These are phyloP conservation scores for Rutidosis leptorrhynchoides DNA, from an alignment of 129 eudicot species.

Conservation along the genomic window DNA sequence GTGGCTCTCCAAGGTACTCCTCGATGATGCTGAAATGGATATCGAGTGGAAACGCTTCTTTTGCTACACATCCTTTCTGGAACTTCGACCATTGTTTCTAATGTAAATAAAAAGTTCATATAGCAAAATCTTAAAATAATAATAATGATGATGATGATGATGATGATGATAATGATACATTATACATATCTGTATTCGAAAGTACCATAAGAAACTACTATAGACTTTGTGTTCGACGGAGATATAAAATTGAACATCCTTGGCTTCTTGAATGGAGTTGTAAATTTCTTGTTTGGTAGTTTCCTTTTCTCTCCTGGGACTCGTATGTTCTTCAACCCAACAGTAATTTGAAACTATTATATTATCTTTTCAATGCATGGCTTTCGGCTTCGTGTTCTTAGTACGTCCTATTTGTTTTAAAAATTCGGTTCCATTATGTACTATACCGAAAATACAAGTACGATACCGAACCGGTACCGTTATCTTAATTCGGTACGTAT, in stretches of 20 bases:
- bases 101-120: constrained; percentile 25
- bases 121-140: not conserved
- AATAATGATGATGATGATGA: not conserved
- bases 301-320: constrained; percentile 48
- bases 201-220: constrained; percentile 48
- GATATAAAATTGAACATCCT: constrained; percentile 60
- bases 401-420: no score
- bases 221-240: constrained; percentile 45
- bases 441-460: no score
- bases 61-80: constrained; percentile 43
- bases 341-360: constrained; percentile 59
- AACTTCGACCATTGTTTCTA: constrained; percentile 42
- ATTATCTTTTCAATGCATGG: no score
- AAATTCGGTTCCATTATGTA: no score
- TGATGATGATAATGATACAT: no score
- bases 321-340: constrained; percentile 24
- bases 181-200: constrained; percentile 12
- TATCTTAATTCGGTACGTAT: no score
- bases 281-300: constrained; percentile 41
- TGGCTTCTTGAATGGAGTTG: constrained; percentile 89
- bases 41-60: constrained; percentile 51
- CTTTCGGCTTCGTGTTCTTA: no score
- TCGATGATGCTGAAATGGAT: constrained; percentile 49
- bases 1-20: constrained; percentile 65
- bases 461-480: no score